Base-by-base conservation (phyloP, 768 basidiomycete species). In the Tricholoma matsutake region DNA sequence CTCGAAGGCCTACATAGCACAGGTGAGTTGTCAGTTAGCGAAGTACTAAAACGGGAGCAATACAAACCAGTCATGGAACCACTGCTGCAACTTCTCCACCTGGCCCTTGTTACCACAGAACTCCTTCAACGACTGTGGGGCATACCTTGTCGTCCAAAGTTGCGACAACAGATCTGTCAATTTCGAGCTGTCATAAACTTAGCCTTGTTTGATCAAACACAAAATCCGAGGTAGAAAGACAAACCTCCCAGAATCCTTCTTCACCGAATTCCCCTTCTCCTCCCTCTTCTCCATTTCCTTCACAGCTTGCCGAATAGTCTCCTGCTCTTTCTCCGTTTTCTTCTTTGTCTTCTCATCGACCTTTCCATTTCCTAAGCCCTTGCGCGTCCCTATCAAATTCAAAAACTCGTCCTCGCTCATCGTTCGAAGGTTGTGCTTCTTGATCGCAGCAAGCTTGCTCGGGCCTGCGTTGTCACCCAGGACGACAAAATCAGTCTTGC, bases 121-220 rank as follows among this genome's bases (percentile, higher is more conserved):
- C 60, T 99, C 94, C 67, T 92, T 95, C 59, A 95, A 64, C 2
- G 81, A 82, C 64, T 88, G 86, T 1, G 97, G 97, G 0, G 97
- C 96, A 71, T 99, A 99, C 9, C 94, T 87, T 32, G 88, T 89
- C 39, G 97, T 98, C 97, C 97, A 98, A 0, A 98, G 79, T 71
- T 96, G 94, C 2, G 82, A 80, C 1, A 77, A 78, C 3, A 79
- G 75, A 64, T 86, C 81, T 1, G 74, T 57, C 31, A 61, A 34
- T 68, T 78, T 78, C 49, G 69, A 61, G 25, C 73, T 72, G 65
- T 67, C 18, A 28, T 14, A 31, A 22, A 31, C 13, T 14, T 8
- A 45, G 10, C 4, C 45, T 31, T 18, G 13, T 9, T 34, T 22
- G 5, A 6, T 22, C 43, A 56, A 16, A 5, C 61, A 34, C 0